Conservation (phyloP, 495 filamentous ascomycete species). For the Lindgomyces ingoldianus region DNA sequence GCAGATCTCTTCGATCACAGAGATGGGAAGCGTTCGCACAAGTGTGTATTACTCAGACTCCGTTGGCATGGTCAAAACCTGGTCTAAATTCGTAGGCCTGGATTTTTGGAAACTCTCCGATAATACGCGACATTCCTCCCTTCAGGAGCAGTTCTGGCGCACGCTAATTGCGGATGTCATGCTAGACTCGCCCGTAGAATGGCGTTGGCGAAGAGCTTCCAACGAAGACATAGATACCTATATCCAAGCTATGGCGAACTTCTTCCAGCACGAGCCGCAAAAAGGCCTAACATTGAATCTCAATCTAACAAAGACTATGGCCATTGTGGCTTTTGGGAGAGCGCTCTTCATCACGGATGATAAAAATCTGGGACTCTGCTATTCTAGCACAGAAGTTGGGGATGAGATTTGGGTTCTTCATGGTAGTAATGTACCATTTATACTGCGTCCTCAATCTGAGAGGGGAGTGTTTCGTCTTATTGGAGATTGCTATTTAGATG, state of each 20-base stretch:
- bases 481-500: not conserved
- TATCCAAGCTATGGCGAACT: not conserved
- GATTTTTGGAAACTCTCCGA: not conserved
- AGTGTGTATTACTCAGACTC: not conserved
- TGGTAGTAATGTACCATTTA: not conserved
- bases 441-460: not conserved
- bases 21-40: not conserved
- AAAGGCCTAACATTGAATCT: not conserved
- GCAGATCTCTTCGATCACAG: not conserved
- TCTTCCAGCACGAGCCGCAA: not conserved
- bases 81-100: not conserved
- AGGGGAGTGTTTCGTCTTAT: not conserved
- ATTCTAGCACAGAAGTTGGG: not conserved
- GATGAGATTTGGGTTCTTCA: conserved; percentile 3
- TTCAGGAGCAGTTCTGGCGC: not conserved
- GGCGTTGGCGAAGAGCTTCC: not conserved
- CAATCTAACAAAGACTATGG: not conserved
- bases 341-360: not conserved
- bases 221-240: not conserved
- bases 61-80: not conserved
- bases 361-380: not conserved
- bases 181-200: not conserved
- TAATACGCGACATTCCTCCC: not conserved
- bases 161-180: not conserved
- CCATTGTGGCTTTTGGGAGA: not conserved